Percentiles rank a stretch among this genome's conserved stretches.
Evolutionary conservation across 805 yeast genomes (phyloP).

Genomic region (Candida hungchunana): DNA sequence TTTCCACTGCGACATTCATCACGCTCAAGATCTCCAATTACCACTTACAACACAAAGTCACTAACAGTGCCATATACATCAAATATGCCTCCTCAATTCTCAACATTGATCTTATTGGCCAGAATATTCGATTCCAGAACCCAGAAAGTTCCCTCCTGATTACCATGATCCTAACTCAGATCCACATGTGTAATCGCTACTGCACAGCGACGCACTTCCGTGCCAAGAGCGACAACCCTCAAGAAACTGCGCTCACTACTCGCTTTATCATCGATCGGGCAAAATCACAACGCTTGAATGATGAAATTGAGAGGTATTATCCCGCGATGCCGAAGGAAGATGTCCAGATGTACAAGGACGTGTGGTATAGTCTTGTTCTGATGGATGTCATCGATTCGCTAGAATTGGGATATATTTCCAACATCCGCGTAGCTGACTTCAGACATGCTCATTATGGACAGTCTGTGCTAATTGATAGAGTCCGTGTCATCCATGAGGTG

Average conservation of each 20-base stretch:
- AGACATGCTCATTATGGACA: background rate
- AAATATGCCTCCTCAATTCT: constrained; percentile 1
- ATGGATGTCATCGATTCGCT: constrained; percentile 3
- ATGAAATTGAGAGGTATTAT: constrained; percentile 1
- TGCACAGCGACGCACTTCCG: background rate
- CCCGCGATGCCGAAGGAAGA: constrained; percentile 3
- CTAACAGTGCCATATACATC: background rate
- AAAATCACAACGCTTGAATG: constrained; percentile 2
- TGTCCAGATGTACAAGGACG: constrained; percentile 4
- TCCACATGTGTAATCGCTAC: background rate
- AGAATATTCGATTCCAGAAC: background rate
- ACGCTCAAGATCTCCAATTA: background rate
- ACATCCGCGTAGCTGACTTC: background rate
- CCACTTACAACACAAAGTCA: too few species aligned
- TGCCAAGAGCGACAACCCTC: background rate
- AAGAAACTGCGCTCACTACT: constrained; percentile 1
- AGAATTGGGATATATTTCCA: constrained; percentile 3
- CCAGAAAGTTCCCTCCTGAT: background rate
- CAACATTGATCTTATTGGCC: background rate
- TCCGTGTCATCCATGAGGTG: constrained; percentile 3
- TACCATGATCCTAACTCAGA: background rate
- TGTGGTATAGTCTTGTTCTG: constrained; percentile 3
- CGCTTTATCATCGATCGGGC: background rate
- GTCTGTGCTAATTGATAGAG: background rate
- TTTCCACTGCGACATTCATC: background rate